Conservation (phyloP, 163 green algal species). For the Scenedesmus sp. region DNA sequence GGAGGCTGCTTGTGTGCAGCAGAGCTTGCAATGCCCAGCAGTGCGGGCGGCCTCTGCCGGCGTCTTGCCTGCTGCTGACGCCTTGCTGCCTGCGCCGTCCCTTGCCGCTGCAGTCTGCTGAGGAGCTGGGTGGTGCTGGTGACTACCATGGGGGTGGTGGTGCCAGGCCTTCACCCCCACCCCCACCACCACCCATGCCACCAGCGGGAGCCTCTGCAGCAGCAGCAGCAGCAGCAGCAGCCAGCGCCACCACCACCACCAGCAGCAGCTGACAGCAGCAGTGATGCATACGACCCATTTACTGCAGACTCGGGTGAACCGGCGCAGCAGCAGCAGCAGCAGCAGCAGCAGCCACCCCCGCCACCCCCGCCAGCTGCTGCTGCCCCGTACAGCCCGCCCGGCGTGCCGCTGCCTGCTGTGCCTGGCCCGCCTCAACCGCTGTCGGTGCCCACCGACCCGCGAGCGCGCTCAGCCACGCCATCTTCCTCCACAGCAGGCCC, state of each 20-base stretch:
- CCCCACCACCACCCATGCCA: background rate
- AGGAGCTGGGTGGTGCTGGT: background rate
- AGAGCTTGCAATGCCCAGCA: background rate
- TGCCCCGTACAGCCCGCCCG: constrained; percentile 11
- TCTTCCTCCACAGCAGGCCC: background rate
- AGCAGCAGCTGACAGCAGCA: background rate
- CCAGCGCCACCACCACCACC: too few relatives aligned
- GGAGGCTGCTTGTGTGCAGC: background rate
- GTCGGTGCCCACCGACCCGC: background rate
- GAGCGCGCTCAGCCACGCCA: background rate
- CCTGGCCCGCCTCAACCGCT: background rate
- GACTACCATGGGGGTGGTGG: too few relatives aligned
- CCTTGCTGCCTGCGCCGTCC: background rate
- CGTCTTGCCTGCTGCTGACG: background rate
- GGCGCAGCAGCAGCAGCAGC: background rate
- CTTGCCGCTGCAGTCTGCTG: background rate
- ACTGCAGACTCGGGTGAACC: constrained; percentile 28
- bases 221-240: background rate
- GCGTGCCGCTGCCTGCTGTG: background rate
- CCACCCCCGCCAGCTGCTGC: background rate
- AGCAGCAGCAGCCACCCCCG: constrained; percentile 1
- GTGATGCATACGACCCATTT: constrained; percentile 39
- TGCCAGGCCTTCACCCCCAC: background rate
- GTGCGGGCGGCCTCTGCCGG: background rate
- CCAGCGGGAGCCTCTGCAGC: background rate